Evolutionary conservation across 2,329 filamentous ascomycete species (phyloP).

Genomic region (Pseudonectria buxi): DNA sequence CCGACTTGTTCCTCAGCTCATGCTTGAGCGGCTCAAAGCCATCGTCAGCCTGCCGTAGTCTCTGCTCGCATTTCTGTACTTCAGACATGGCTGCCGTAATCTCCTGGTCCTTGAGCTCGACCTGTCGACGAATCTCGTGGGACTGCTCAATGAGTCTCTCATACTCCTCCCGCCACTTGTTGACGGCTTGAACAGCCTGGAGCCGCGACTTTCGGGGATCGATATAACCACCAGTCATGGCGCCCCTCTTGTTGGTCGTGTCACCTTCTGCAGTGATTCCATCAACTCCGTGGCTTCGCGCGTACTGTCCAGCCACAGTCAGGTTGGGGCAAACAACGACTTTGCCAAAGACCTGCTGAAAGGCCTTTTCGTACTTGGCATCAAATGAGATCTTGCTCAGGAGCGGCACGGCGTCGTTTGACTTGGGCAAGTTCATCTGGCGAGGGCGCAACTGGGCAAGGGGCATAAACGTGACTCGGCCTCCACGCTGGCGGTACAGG

Average conservation of each 20-base stretch:
- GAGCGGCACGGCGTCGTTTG: constrained; percentile 80
- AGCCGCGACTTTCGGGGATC: constrained; percentile 80
- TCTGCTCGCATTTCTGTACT: constrained; percentile 74
- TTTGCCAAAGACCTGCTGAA: constrained; percentile 92
- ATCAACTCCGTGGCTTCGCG: constrained; percentile 82
- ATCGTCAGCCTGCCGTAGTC: constrained; percentile 68
- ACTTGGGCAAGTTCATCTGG: constrained; percentile 70
- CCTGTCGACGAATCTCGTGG: constrained; percentile 58
- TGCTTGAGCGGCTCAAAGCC: constrained; percentile 74
- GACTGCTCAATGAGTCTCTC: constrained; percentile 61
- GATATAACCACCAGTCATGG: constrained; percentile 89
- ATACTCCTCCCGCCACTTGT: constrained; percentile 67
- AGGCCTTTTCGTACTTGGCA: constrained; percentile 69
- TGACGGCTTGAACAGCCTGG: constrained; percentile 71
- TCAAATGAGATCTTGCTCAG: constrained; percentile 81
- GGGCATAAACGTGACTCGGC: constrained; percentile 91
- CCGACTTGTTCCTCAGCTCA: constrained; percentile 69
- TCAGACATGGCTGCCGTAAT: constrained; percentile 83
- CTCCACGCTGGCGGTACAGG: constrained; percentile 71
- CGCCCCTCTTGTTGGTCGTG: constrained; percentile 89
- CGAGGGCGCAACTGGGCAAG: constrained; percentile 72
- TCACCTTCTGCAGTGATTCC: constrained; percentile 94
- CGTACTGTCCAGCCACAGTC: constrained; percentile 81
- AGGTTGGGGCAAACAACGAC: constrained; percentile 91
- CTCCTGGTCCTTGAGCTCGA: constrained; percentile 78